Evolutionary conservation across 257 asterid species (phyloP).

Genomic region (Rauvolfia tetraphylla): DNA sequence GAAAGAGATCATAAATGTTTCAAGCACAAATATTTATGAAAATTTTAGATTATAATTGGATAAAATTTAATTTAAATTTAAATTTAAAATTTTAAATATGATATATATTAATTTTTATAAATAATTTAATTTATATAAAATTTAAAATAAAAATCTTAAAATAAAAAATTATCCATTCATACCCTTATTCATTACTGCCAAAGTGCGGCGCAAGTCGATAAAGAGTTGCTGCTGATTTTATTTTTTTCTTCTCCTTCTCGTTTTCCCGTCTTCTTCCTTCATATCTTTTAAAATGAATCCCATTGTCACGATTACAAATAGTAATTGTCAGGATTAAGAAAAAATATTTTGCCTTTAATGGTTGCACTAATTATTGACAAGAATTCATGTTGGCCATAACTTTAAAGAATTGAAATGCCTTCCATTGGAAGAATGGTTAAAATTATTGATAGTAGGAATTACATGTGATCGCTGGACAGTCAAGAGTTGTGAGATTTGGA

Average conservation of each 20-base stretch:
- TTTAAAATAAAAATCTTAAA: too few relatives aligned
- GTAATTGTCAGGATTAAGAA: too few relatives aligned
- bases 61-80: too few relatives aligned
- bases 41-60: too few relatives aligned
- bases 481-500: conserved; percentile 15
- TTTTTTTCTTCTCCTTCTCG: neutral
- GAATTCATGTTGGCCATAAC: neutral
- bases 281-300: too few relatives aligned
- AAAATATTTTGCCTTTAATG: too few relatives aligned
- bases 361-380: neutral
- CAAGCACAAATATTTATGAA: too few relatives aligned
- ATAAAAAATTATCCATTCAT: too few relatives aligned
- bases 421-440: neutral
- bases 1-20: neutral
- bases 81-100: too few relatives aligned
- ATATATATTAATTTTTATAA: too few relatives aligned
- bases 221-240: neutral
- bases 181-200: neutral
- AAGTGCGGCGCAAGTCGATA: conserved; percentile 9
- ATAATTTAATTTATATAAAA: too few relatives aligned
- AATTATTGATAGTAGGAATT: neutral
- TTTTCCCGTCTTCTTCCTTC: neutral
- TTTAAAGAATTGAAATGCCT: neutral
- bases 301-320: too few relatives aligned
- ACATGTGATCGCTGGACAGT: conserved; percentile 12